A percentile compares a stretch with the other conserved stretches of the same genome.
These are phyloP conservation scores for Kwoniella bestiolae DNA, from an alignment of 768 basidiomycete genomes.

Conservation along the genomic window DNA sequence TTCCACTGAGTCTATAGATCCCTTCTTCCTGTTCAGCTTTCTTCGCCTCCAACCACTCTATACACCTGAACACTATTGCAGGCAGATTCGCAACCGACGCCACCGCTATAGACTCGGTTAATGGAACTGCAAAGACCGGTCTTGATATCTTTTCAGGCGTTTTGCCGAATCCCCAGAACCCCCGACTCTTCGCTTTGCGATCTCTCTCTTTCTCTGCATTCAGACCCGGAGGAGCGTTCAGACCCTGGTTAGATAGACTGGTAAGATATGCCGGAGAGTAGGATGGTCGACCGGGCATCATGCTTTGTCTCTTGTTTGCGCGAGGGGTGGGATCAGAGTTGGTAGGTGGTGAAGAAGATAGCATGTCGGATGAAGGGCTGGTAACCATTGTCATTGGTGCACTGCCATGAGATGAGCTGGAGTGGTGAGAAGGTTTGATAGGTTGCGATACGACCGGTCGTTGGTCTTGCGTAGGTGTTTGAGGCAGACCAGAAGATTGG, in stretches of 20 bases:
- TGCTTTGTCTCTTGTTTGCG: conserved; percentile 45
- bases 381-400: conserved; percentile 70
- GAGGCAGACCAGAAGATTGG: conserved; percentile 6
- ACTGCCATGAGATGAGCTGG: conserved; percentile 18
- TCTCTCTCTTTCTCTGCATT: conserved; percentile 61
- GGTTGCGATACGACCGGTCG: conserved; percentile 1
- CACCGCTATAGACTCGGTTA: conserved; percentile 85
- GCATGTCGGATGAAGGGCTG: conserved; percentile 64
- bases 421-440: conserved; percentile 5
- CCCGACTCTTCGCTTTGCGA: conserved; percentile 88
- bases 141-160: conserved; percentile 59
- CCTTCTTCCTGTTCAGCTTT: conserved; percentile 96
- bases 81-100: conserved; percentile 88
- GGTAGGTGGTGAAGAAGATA: conserved; percentile 58
- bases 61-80: conserved; percentile 91
- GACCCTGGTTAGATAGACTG: conserved; percentile 43
- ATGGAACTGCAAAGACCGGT: conserved; percentile 83
- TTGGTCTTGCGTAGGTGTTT: conserved; percentile 21
- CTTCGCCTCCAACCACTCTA: conserved; percentile 92
- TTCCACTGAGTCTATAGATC: conserved; percentile 93
- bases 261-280: conserved; percentile 45
- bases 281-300: conserved; percentile 40
- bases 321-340: conserved; percentile 32
- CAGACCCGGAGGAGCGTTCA: conserved; percentile 28
- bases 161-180: conserved; percentile 87